phyloP scores from a whole-genome alignment of 257 asterid species.

The Leptodermis oblonga region DNA sequence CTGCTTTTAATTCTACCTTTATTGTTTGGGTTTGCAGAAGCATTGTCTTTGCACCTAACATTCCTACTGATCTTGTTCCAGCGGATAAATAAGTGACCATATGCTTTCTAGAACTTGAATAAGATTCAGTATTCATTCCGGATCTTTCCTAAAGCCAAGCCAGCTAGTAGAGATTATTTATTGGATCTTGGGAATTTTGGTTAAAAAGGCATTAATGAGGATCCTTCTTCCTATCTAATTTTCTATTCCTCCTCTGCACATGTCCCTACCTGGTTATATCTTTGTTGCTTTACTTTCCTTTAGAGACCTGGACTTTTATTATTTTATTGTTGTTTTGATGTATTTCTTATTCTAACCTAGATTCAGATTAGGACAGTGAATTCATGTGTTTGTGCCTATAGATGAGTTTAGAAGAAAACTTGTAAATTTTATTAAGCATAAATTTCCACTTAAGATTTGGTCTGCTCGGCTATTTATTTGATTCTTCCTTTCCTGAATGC shows the following conservation, averaged over 20 bases:
- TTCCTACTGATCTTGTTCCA: background rate
- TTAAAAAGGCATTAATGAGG: background rate
- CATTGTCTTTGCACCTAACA: background rate
- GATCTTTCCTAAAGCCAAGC: background rate
- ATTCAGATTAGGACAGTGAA: background rate
- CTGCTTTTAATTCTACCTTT: background rate
- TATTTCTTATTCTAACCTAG: background rate
- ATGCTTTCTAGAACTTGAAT: background rate
- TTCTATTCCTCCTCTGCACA: background rate
- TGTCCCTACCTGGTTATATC: background rate
- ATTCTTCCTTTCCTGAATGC: slow-evolving; percentile 36
- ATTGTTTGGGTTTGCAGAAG: background rate
- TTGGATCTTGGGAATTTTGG: background rate
- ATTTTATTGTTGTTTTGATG: background rate
- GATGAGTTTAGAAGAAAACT: background rate
- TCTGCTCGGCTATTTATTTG: slow-evolving; percentile 15
- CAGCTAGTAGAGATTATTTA: background rate
- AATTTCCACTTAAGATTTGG: background rate
- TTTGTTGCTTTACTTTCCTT: background rate
- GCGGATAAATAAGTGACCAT: background rate
- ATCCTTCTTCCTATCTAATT: background rate
- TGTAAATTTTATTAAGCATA: background rate
- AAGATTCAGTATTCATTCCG: background rate
- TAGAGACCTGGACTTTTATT: background rate
- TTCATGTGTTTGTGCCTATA: background rate